Base-by-base conservation (phyloP, 305 asterid species). In the Solanum aculeatissimum region DNA sequence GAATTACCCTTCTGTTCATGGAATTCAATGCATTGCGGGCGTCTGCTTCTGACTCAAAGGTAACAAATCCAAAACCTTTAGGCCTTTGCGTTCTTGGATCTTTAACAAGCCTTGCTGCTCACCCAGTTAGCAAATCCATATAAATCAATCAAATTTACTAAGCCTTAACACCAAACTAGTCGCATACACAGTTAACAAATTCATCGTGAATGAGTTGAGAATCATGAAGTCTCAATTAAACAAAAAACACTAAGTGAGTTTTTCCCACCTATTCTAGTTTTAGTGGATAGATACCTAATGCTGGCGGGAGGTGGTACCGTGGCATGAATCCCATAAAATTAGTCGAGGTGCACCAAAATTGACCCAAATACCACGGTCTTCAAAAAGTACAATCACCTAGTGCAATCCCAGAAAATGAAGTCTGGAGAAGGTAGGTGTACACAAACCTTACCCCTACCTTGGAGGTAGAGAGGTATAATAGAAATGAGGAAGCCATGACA, bases 51-150 rank as follows among this genome's bases (percentile, higher is more conserved):
- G 94, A 87, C 12, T 81, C 92, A 89, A 93, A 95, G 88, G 85
- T 90, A 40, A 93, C 95, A 84, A 94, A 96, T 83, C 93, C 97
- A 84, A 93, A 96, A 82, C 98, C 97, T 86, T 93, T 95, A 35
- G 92, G 93, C 89, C 98, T 91, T 82, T 83, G 95, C 4, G 97
- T 95, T 71, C 77, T 87, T 40, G 93, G 91, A 83, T 94, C 99
- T 77, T 82, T 89, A 77, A 93, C 81, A 75, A 96, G 97, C 92
- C 97, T 93, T 16, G 91, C 97, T 95, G 90, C 87, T 88, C 15
- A 51, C 82, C 47, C 82, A 51, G 27, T 49, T 77, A 51, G 51
- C 15, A 51, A 16, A 49, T 16, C 45, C 25, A 75, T 49, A 51
- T 75, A 42, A 49, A 75, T 27, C 27, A 27, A 49, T 16, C 45